Evolutionary conservation across 768 basidiomycete species (phyloP).

Genomic region (Lentinula detonsa): DNA sequence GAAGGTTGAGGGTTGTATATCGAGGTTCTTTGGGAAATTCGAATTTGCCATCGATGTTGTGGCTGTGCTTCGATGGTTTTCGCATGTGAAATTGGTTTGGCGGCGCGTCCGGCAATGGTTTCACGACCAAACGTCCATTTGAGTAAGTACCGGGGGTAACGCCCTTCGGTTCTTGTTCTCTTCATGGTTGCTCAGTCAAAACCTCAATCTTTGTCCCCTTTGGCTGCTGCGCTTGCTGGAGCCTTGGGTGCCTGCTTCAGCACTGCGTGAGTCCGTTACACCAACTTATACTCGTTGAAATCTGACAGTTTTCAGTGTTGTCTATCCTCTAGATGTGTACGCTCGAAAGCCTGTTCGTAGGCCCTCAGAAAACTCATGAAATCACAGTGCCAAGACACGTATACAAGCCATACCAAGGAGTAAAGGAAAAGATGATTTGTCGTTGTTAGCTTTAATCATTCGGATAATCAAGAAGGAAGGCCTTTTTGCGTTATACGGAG

Average conservation of each 20-base stretch:
- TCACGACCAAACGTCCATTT: background rate
- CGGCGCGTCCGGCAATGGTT: conserved; percentile 11
- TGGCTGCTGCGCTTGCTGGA: conserved; percentile 86
- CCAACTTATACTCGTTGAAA: background rate
- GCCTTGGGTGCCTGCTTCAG: conserved; percentile 92
- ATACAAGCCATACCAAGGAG: conserved; percentile 77
- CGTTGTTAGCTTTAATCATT: conserved; percentile 59
- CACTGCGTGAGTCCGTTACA: conserved; percentile 66
- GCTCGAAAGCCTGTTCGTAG: conserved; percentile 21
- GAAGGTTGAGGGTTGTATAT: conserved; percentile 25
- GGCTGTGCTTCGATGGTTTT: background rate
- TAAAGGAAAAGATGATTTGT: conserved; percentile 47
- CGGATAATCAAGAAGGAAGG: conserved; percentile 80
- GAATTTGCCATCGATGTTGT: conserved; percentile 14
- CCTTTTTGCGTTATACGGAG: conserved; percentile 76
- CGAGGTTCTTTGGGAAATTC: conserved; percentile 34
- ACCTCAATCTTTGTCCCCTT: conserved; percentile 71
- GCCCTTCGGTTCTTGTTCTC: conserved; percentile 10
- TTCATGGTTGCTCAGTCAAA: conserved; percentile 49
- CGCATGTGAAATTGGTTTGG: background rate
- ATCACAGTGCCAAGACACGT: conserved; percentile 80
- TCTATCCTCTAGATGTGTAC: conserved; percentile 94
- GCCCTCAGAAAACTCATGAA: background rate
- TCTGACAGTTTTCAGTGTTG: conserved; percentile 45
- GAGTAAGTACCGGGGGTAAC: conserved; percentile 11